phyloP scores from a whole-genome alignment of 257 asterid species.

The Solanum pinnatisectum region DNA sequence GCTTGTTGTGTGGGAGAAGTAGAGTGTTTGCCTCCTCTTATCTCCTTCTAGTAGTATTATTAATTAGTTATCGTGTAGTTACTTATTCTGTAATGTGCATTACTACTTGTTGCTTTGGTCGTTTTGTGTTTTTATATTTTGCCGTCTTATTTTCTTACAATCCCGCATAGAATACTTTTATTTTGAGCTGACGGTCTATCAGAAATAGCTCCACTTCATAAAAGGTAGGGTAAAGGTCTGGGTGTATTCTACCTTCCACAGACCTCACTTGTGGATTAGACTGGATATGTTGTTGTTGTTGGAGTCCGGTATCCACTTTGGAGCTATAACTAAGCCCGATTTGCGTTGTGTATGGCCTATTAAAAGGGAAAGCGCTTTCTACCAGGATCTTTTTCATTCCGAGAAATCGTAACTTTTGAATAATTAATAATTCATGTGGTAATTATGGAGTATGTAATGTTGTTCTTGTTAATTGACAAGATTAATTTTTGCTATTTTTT shows the following conservation, averaged over 20 bases:
- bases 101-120: neutral
- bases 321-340: neutral
- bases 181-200: neutral
- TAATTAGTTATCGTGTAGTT: neutral
- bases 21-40: no score
- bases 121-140: neutral
- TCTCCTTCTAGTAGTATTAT: neutral
- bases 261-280: neutral
- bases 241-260: neutral
- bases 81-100: neutral
- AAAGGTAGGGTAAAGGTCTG: neutral
- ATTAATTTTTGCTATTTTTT: neutral
- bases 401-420: neutral
- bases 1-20: neutral
- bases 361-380: neutral
- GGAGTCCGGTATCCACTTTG: neutral
- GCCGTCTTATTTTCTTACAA: neutral
- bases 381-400: neutral
- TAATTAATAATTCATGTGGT: neutral
- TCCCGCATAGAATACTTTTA: neutral
- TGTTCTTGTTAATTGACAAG: neutral
- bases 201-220: accelerated
- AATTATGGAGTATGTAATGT: neutral
- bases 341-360: neutral
- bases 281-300: neutral